phyloP scores from a whole-genome alignment of 1,284 basidiomycete genomes.

The Neonothopanus nambi region DNA sequence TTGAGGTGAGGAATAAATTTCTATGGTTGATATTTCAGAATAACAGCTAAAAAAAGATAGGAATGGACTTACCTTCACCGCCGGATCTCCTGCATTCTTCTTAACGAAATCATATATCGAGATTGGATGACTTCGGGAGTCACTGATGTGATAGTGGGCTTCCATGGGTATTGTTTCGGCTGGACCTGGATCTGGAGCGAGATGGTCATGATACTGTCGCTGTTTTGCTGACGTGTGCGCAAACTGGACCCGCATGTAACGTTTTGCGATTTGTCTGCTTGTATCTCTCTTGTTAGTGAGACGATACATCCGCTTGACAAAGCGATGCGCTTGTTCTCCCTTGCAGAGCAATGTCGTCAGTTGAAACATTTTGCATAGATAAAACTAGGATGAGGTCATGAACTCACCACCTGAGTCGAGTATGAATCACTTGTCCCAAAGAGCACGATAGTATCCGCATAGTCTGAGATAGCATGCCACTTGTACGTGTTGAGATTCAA shows the following conservation, averaged over 20 bases:
- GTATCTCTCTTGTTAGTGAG: not conserved
- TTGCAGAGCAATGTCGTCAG: no score
- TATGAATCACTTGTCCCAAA: slow-evolving; percentile 33
- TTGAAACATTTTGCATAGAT: no score
- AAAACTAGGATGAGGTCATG: no score
- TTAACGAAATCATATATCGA: slow-evolving; percentile 19
- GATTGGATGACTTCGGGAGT: slow-evolving; percentile 14
- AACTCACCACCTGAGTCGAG: slow-evolving; percentile 31
- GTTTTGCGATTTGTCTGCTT: not conserved
- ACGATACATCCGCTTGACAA: slow-evolving; percentile 3
- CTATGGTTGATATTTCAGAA: slow-evolving; percentile 14
- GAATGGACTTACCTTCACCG: slow-evolving; percentile 21
- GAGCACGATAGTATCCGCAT: slow-evolving; percentile 23
- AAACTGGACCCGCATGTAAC: not conserved
- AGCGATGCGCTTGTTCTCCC: slow-evolving; percentile 33
- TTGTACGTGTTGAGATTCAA: no score
- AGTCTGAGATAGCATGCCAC: not conserved
- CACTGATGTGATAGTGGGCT: slow-evolving; percentile 21
- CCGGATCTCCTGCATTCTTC: slow-evolving; percentile 22
- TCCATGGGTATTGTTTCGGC: slow-evolving; percentile 2
- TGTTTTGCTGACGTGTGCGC: not conserved
- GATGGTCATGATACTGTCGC: slow-evolving; percentile 1
- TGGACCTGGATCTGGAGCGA: not conserved
- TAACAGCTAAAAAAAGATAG: slow-evolving; percentile 5
- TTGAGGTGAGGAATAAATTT: slow-evolving; percentile 30